Evolutionary conservation across 129 eudicot genomes (phyloP).

Genomic region (Oenanthe sinensis): DNA sequence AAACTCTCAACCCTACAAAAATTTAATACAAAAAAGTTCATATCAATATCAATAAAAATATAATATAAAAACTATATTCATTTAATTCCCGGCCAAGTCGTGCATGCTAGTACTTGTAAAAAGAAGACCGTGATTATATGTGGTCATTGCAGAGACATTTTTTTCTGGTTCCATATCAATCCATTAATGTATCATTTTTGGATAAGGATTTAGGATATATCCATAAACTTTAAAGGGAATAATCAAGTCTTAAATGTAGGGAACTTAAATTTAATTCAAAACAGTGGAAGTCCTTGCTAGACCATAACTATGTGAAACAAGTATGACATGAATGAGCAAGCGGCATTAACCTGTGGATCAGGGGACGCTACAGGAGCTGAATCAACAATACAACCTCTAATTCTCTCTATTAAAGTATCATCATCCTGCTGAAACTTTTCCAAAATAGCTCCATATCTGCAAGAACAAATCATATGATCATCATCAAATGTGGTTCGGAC

Average conservation of each 20-base stretch:
- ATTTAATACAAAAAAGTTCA: too few relatives aligned
- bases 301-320: not conserved
- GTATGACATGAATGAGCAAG: not conserved
- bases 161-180: not conserved
- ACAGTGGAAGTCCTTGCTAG: not conserved
- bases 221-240: not conserved
- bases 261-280: not conserved
- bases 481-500: not conserved
- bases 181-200: not conserved
- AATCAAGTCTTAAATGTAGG: not conserved
- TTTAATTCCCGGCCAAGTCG: too few relatives aligned
- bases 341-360: conserved; percentile 77
- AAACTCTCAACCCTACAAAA: too few relatives aligned
- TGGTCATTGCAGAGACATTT: not conserved
- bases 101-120: too few relatives aligned
- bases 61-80: too few relatives aligned
- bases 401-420: conserved; percentile 38
- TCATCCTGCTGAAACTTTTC: conserved; percentile 79
- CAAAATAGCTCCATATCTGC: conserved; percentile 87
- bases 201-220: not conserved
- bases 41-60: too few relatives aligned
- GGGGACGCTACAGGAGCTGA: conserved; percentile 95
- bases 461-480: conserved; percentile 6
- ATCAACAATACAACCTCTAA: conserved; percentile 91
- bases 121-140: not conserved